Evolutionary conservation across 2,329 filamentous ascomycete genomes (phyloP), one percentile per base, ranked within the genome.

Genomic region (Didymella lethalis): DNA sequence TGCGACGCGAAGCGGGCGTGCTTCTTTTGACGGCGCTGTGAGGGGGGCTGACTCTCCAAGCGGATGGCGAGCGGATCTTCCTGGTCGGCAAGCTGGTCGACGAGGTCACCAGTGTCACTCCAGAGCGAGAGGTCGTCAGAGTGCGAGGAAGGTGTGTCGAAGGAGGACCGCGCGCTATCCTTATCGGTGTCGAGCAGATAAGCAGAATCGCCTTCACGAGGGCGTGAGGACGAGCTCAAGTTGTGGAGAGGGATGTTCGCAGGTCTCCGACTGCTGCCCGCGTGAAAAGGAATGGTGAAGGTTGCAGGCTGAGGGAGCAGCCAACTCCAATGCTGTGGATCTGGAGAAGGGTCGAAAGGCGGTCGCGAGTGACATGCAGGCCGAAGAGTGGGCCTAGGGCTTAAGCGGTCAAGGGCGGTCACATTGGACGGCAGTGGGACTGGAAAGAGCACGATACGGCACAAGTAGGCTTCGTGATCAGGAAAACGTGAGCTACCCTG

Each of bases 51-150:
- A 70, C 79, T 85, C 76, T 91, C 87, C 60, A 94, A 83, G 71
- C 86, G 88, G 68, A 88, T 86, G 68, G 86, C 88, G 67, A 96
- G 84, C 59, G 92, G 91, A 77, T 97, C 92, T 79, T 94, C 88
- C 73, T 88, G 88, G 82, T 91, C 89, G 72, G 87, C 90, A 69
- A 93, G 84, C 84, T 96, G 94, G 81, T 97, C 94, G 73, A 92
- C 92, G 71, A 98, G 87, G 79, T 98, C 95, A 74, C 93, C 94
- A 44, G 94, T 97, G 78, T 97, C 93, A 75, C 91, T 93, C 93
- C 92, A 97, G 70, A 91, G 87, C 59, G 89, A 92, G 78, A 91
- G 91, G 71, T 90, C 87, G 71, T 90, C 87, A 61, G 87, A 90
- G 76, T 83, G 83, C 61, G 77, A 82, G 64, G 85, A 87, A 56